Conservation (phyloP, 2,329 filamentous ascomycete species). For the Colletotrichum eleusines region DNA sequence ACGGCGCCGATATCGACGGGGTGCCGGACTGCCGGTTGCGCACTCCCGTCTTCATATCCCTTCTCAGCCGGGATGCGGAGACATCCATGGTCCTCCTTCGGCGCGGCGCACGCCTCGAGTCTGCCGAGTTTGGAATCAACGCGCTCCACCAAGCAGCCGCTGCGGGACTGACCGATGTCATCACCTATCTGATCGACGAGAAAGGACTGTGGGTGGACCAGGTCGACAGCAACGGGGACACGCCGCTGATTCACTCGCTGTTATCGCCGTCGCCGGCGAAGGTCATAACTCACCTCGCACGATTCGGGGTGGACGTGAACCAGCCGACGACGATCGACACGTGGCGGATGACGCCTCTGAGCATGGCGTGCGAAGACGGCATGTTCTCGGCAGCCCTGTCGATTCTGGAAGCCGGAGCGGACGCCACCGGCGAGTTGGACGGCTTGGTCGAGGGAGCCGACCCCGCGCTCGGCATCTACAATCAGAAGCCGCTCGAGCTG, state of each 20-base stretch:
- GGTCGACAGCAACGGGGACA: neutral
- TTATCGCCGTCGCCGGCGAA: neutral
- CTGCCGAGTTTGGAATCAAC: conserved; percentile 7
- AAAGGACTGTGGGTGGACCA: neutral
- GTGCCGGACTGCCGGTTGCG: neutral
- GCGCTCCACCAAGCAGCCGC: too few species aligned
- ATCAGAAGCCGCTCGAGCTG: conserved; percentile 13
- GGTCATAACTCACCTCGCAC: neutral
- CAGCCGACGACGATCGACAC: too few species aligned
- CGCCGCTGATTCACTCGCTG: neutral
- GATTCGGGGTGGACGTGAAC: neutral
- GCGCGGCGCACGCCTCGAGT: neutral
- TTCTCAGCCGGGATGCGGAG: neutral
- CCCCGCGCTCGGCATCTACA: neutral
- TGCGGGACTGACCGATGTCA: neutral
- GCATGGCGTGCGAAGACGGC: neutral
- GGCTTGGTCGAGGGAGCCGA: neutral
- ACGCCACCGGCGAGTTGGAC: too few species aligned
- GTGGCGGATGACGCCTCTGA: neutral
- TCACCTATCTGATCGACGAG: conserved; percentile 6
- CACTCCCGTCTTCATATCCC: too few species aligned
- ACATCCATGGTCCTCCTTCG: neutral
- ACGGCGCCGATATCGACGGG: neutral
- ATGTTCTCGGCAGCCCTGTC: neutral
- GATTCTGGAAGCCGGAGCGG: too few species aligned